phyloP scores from a whole-genome alignment of 768 basidiomycete genomes.

The Podaxis mareebaensis region DNA sequence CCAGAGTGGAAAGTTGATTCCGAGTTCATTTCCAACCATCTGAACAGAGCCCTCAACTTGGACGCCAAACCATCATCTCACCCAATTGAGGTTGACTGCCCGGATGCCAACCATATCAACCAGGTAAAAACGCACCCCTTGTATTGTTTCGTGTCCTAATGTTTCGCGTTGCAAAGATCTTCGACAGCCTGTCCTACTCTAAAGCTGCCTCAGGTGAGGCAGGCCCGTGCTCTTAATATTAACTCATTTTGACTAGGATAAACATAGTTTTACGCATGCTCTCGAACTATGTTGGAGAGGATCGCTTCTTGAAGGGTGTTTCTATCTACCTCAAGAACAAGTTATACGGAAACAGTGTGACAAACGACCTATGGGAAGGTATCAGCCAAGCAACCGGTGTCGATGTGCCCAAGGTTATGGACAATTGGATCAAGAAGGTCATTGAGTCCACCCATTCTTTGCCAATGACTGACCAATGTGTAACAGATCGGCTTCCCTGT shows the following conservation, averaged over 20 bases:
- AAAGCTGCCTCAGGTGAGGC: conserved; percentile 74
- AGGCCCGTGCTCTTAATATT: not conserved
- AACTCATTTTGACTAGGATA: not conserved
- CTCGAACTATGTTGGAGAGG: conserved; percentile 84
- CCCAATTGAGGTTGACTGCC: conserved; percentile 90
- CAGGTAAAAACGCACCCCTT: conserved; percentile 41
- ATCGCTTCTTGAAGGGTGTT: conserved; percentile 83
- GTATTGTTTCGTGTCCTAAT: not conserved
- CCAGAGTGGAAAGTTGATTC: conserved; percentile 88
- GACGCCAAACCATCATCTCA: conserved; percentile 89
- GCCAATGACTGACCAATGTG: not conserved
- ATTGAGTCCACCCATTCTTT: not conserved
- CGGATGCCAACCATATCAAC: conserved; percentile 82
- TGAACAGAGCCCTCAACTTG: conserved; percentile 74
- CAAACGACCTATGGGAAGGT: conserved; percentile 86
- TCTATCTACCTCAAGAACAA: conserved; percentile 91
- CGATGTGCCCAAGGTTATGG: conserved; percentile 81
- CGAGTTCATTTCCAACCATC: conserved; percentile 76
- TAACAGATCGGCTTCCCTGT: conserved; percentile 79
- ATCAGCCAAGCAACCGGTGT: conserved; percentile 73
- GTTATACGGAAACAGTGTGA: conserved; percentile 82
- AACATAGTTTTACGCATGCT: conserved; percentile 88
- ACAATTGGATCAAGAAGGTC: conserved; percentile 88
- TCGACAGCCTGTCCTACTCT: conserved; percentile 85
- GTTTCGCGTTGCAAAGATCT: conserved; percentile 56